Percentiles rank a stretch among this genome's conserved stretches.
phyloP scores from a whole-genome alignment of 2,329 filamentous ascomycete genomes.

The Colletotrichum viniferum region DNA sequence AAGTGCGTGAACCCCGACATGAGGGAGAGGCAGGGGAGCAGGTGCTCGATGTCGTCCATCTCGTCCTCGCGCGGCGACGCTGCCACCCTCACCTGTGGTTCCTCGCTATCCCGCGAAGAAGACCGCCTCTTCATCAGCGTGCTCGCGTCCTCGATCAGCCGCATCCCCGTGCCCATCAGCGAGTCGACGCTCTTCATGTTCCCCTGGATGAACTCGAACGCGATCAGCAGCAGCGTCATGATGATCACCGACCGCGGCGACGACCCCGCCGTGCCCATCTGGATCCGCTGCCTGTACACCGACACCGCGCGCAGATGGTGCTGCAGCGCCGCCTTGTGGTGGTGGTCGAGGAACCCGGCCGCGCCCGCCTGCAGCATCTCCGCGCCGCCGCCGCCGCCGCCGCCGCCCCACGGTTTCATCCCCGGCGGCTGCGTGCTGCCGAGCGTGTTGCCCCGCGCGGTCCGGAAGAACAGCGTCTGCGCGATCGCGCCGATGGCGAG shows the following conservation, averaged over 20 bases:
- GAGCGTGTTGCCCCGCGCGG: not conserved
- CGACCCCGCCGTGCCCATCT: not conserved
- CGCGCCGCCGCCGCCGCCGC: not conserved
- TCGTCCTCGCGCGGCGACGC: not conserved
- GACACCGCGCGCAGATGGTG: constrained; percentile 20
- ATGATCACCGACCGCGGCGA: constrained; percentile 20
- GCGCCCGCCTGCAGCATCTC: not conserved
- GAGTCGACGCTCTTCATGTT: constrained; percentile 17
- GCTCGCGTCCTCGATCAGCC: constrained; percentile 4
- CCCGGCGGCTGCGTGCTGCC: not conserved
- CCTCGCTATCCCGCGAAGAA: not conserved
- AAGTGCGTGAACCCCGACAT: constrained; percentile 20
- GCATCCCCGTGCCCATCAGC: constrained; percentile 11
- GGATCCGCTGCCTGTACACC: constrained; percentile 16
- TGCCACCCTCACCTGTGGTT: too few relatives aligned
- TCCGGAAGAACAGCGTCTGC: constrained; percentile 12
- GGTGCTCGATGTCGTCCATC: constrained; percentile 18
- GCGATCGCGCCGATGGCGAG: constrained; percentile 26
- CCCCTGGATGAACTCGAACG: constrained; percentile 24
- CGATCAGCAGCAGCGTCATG: constrained; percentile 22
- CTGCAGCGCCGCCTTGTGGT: constrained; percentile 16
- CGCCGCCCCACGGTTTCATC: not conserved
- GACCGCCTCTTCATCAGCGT: not conserved
- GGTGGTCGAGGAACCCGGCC: not conserved
- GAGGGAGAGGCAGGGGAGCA: constrained; percentile 11